Evolutionary conservation across 108 stramenopile species (phyloP).

Genomic region (Cyclotella sp.): DNA sequence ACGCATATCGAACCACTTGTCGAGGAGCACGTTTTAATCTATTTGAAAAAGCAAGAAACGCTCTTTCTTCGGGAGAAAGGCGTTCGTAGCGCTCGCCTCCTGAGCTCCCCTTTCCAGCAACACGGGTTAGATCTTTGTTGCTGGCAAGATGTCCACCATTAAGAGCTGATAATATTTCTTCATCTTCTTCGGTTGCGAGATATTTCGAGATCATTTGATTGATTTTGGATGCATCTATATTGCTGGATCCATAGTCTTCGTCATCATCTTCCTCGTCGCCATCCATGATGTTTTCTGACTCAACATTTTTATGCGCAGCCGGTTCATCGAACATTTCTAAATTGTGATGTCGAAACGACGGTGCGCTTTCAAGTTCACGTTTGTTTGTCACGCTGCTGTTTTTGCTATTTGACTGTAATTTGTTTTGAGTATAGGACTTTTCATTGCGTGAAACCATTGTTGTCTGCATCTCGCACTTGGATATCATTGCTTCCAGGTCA

Average conservation of each 20-base stretch:
- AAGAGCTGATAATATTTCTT: slow-evolving; percentile 70
- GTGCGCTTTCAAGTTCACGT: not conserved
- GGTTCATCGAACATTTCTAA: slow-evolving; percentile 69
- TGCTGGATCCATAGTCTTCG: slow-evolving; percentile 58
- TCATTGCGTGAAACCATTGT: not conserved
- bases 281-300: slow-evolving; percentile 7
- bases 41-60: slow-evolving; percentile 72
- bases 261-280: slow-evolving; percentile 70
- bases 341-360: slow-evolving; percentile 51
- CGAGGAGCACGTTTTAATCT: slow-evolving; percentile 70
- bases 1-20: slow-evolving; percentile 84
- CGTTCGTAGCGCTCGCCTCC: slow-evolving; percentile 80
- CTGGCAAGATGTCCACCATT: slow-evolving; percentile 36
- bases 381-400: not conserved
- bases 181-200: slow-evolving; percentile 88
- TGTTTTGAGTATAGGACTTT: slow-evolving; percentile 21
- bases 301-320: slow-evolving; percentile 1
- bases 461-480: slow-evolving; percentile 50
- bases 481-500: slow-evolving; percentile 73
- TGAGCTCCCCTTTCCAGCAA: slow-evolving; percentile 16
- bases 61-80: slow-evolving; percentile 67
- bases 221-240: slow-evolving; percentile 64
- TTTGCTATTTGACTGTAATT: not conserved
- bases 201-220: slow-evolving; percentile 80
- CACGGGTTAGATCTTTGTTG: not conserved